These are phyloP conservation scores for Adiantum capillusveneris DNA, from an alignment of 75 land plant genomes.

Conservation along the genomic window DNA sequence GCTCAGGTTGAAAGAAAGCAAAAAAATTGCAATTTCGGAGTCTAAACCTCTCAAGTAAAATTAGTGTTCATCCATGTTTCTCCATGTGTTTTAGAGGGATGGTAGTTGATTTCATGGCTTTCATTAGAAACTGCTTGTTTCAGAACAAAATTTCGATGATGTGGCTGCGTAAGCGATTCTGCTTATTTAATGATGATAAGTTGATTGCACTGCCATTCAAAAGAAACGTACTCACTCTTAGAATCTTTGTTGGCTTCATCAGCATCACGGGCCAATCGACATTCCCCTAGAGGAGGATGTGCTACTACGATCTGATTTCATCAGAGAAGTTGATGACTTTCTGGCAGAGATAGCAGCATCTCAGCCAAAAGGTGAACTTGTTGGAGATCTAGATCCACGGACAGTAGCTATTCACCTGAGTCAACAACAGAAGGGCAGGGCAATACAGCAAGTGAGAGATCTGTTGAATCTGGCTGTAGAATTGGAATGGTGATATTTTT, in stretches of 20 bases:
- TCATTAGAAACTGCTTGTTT: no score
- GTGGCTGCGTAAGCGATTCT: no score
- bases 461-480: constrained; percentile 61
- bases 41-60: no score
- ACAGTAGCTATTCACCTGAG: constrained; percentile 75
- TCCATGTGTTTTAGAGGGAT: no score
- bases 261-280: constrained; percentile 60
- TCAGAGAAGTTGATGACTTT: constrained; percentile 74
- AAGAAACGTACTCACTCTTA: no score
- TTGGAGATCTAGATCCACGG: constrained; percentile 67
- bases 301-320: constrained; percentile 79
- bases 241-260: constrained; percentile 1
- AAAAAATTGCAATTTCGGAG: no score
- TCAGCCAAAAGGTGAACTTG: constrained; percentile 15
- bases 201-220: no score
- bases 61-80: no score
- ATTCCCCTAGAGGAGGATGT: constrained; percentile 50
- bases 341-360: constrained; percentile 53
- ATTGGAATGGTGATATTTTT: constrained; percentile 71
- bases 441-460: constrained; percentile 60
- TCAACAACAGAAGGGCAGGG: constrained; percentile 72
- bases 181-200: no score
- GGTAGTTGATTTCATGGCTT: no score
- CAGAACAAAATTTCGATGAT: no score
- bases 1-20: no score